Percentiles rank a stretch among this genome's conserved stretches.
These are phyloP conservation scores for Fusarium equiseti DNA, from an alignment of 2,329 filamentous ascomycete genomes.

Conservation along the genomic window DNA sequence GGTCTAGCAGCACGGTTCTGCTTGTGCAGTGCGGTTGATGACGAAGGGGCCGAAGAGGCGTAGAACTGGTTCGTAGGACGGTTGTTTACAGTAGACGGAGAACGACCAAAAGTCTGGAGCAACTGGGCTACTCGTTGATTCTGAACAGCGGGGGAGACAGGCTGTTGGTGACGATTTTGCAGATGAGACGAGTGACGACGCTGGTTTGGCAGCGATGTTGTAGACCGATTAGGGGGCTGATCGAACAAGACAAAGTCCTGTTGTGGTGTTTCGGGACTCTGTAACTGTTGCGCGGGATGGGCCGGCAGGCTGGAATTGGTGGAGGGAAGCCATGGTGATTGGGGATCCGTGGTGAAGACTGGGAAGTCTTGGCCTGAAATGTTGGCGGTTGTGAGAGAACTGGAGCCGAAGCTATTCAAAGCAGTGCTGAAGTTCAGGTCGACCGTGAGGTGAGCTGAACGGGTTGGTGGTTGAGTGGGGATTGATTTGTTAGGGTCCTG, in stretches of 20 bases:
- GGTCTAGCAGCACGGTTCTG: constrained; percentile 68
- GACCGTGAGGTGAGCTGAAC: constrained; percentile 68
- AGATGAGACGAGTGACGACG: constrained; percentile 60
- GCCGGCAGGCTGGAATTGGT: constrained; percentile 73
- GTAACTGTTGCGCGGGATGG: constrained; percentile 68
- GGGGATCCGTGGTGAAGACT: constrained; percentile 87
- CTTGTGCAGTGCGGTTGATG: constrained; percentile 68
- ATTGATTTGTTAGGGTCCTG: constrained; percentile 54
- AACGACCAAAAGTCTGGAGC: constrained; percentile 68
- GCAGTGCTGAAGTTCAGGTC: constrained; percentile 77
- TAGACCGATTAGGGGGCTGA: constrained; percentile 56
- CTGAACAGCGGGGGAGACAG: constrained; percentile 58
- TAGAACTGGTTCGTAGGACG: constrained; percentile 73
- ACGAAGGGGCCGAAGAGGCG: constrained; percentile 74
- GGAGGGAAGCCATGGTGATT: constrained; percentile 84
- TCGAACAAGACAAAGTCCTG: constrained; percentile 86
- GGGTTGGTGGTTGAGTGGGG: constrained; percentile 60
- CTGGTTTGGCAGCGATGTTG: constrained; percentile 56
- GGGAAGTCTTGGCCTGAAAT: constrained; percentile 74
- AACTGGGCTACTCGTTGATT: constrained; percentile 71
- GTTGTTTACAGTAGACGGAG: constrained; percentile 64
- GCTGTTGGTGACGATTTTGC: constrained; percentile 60
- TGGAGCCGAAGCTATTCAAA: constrained; percentile 67
- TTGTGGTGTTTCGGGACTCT: constrained; percentile 63
- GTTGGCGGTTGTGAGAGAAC: constrained; percentile 68